Evolutionary conservation across 2,329 filamentous ascomycete genomes (phyloP), one percentile per base, ranked within the genome.

Genomic region (Alternaria consortialis): DNA sequence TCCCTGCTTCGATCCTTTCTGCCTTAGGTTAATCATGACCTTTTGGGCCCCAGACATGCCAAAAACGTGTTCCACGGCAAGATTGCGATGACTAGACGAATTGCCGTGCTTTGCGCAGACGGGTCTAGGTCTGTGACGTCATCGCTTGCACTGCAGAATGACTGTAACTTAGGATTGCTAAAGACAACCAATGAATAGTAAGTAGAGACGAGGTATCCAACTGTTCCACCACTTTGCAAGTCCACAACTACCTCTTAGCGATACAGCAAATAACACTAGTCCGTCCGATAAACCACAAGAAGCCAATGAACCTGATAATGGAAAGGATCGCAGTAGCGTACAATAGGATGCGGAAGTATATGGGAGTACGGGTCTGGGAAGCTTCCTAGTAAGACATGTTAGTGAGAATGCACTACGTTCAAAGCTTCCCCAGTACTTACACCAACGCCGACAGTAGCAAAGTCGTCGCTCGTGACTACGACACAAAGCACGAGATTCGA

Each of bases 221-320:
- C 20, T 11, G 20, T 25, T 12, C 20, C 8, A 6, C 20, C 12
- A 15, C 12, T 25, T 15, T 25, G 39, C 39, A 25, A 25, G 20
- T 25, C 11, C 6, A 42, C 20, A 15, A 25, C 62, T 82, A 83
- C 65, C 81, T 74, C 76, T 92, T 90, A 65, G 91, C 89, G 80
- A 97, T 97, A 86, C 94, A 97, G 89, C 93, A 97, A 88, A 97
- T 92, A 81, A 98, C 88, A 81, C 95, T 94, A 58, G 93, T 96
- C 84, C 89, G 92, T 78, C 93, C 93, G 74, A 99, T 83, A 90
- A 98, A 99, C 92, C 92, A 97, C 76, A 86, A 80, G 83, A 94
- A 97, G 68, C 95, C 95, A 62, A 92, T 84, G 86, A 99, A 98
- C 70, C 95, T 92, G 79, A 98, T 83, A 48, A 97, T 76, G 2